Percentiles rank a stretch among this genome's conserved stretches.
phyloP scores from a whole-genome alignment of 768 basidiomycete genomes.

The Crassisporium funariophilum region DNA sequence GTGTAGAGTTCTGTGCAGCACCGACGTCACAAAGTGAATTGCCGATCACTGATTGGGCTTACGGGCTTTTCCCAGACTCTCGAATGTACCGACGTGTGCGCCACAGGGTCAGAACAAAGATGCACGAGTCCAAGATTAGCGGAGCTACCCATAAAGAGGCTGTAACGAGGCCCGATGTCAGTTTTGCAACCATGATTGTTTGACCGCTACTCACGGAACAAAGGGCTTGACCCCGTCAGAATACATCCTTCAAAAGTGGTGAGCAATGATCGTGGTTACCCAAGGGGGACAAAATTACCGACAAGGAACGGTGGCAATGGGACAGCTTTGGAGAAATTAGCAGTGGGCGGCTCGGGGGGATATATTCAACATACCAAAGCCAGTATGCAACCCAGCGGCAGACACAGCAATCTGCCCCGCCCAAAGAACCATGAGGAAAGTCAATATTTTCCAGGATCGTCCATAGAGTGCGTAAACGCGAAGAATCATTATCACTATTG shows the following conservation, averaged over 20 bases:
- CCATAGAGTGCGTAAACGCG: constrained; percentile 33
- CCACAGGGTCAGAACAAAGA: constrained; percentile 21
- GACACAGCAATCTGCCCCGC: constrained; percentile 26
- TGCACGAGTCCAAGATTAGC: constrained; percentile 15
- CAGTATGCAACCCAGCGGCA: constrained; percentile 21
- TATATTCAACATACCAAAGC: constrained; percentile 22
- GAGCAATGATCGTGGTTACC: no score
- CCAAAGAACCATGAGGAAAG: constrained; percentile 24
- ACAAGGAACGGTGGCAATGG: constrained; percentile 25
- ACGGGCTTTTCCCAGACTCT: constrained; percentile 13
- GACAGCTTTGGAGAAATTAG: constrained; percentile 16
- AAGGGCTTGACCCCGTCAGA: constrained; percentile 18
- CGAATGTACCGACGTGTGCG: constrained; percentile 14
- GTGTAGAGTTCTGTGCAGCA: constrained; percentile 15
- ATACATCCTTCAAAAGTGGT: constrained; percentile 25
- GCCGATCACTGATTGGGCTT: not conserved
- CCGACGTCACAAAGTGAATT: not conserved
- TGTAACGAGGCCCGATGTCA: not conserved
- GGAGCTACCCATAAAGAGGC: constrained; percentile 20
- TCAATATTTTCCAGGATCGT: constrained; percentile 18
- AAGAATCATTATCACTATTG: constrained; percentile 33
- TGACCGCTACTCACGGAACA: constrained; percentile 18
- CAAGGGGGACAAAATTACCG: constrained; percentile 14
- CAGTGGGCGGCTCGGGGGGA: not conserved
- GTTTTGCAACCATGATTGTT: not conserved